These are phyloP conservation scores for Helminthosporium solani DNA, from an alignment of 2,329 filamentous ascomycete genomes.

Conservation along the genomic window DNA sequence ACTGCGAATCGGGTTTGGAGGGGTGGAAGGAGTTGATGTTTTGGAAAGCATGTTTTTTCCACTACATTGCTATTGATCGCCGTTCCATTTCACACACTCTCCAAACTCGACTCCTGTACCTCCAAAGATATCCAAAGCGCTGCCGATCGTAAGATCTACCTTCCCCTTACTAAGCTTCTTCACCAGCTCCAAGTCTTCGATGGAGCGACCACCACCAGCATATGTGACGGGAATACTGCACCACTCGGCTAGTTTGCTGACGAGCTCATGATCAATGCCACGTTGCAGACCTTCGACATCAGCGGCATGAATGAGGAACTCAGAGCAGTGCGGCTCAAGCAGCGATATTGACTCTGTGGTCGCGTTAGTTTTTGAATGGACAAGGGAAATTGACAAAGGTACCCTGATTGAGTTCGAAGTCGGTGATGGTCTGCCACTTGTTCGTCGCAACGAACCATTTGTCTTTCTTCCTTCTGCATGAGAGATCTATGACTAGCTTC, in stretches of 20 bases:
- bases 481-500: constrained; percentile 92
- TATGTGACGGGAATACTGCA: constrained; percentile 93
- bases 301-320: constrained; percentile 95
- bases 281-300: constrained; percentile 93
- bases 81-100: constrained; percentile 89
- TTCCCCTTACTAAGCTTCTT: constrained; percentile 74
- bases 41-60: too few relatives aligned
- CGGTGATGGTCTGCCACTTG: constrained; percentile 97
- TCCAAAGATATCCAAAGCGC: constrained; percentile 93
- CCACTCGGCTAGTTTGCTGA: constrained; percentile 76
- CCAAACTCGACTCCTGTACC: constrained; percentile 82
- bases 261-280: constrained; percentile 85
- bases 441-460: constrained; percentile 98
- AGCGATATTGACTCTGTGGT: constrained; percentile 71
- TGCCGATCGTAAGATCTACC: constrained; percentile 93
- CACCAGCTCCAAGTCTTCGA: constrained; percentile 81
- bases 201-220: constrained; percentile 82
- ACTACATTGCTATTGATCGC: constrained; percentile 13
- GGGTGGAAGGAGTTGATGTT: too few relatives aligned
- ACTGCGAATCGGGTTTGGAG: too few relatives aligned
- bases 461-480: constrained; percentile 74
- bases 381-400: constrained; percentile 9
- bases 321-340: constrained; percentile 88
- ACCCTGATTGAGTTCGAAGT: constrained; percentile 92
- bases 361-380: background rate